These are phyloP conservation scores for Leccinum sublutescens DNA, from an alignment of 768 basidiomycete species.

Conservation along the genomic window DNA sequence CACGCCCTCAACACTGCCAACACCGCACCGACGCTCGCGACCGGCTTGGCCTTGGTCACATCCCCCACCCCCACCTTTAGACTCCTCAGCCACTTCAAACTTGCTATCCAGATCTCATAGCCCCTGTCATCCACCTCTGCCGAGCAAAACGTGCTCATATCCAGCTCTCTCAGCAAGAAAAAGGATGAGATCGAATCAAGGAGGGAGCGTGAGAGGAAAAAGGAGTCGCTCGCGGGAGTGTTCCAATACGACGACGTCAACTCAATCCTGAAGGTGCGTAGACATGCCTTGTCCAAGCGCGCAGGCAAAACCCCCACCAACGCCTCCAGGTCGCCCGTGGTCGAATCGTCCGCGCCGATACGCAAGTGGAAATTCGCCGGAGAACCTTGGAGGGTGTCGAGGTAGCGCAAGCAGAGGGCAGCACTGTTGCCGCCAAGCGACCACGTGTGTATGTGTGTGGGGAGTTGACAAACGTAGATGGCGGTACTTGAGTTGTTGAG, in stretches of 20 bases:
- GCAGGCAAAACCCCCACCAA: slow-evolving; percentile 11
- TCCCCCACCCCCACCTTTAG: slow-evolving; percentile 23
- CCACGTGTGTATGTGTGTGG: slow-evolving; percentile 17
- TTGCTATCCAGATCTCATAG: slow-evolving; percentile 16
- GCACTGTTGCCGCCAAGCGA: slow-evolving; percentile 27
- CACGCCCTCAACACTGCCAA: slow-evolving; percentile 22
- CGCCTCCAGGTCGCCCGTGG: slow-evolving; percentile 13
- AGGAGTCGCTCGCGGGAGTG: slow-evolving; percentile 22
- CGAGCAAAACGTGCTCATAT: slow-evolving; percentile 21
- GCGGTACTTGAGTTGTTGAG: slow-evolving; percentile 25
- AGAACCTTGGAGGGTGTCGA: slow-evolving; percentile 17
- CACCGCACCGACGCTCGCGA: slow-evolving; percentile 19
- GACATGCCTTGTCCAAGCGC: slow-evolving; percentile 11
- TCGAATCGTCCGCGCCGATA: slow-evolving; percentile 28
- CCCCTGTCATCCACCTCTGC: slow-evolving; percentile 20
- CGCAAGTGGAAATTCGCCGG: slow-evolving; percentile 21
- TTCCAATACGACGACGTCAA: slow-evolving; percentile 31
- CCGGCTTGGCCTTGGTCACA: slow-evolving; percentile 16
- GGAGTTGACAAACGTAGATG: slow-evolving; percentile 19
- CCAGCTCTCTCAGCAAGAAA: slow-evolving; percentile 14
- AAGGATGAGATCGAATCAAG: slow-evolving; percentile 17
- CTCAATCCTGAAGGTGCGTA: slow-evolving; percentile 19
- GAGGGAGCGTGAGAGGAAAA: slow-evolving; percentile 16
- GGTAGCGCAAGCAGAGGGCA: slow-evolving; percentile 20
- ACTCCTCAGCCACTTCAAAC: slow-evolving; percentile 10